Percentiles rank a stretch among this genome's conserved stretches.
Evolutionary conservation across 2,329 filamentous ascomycete genomes (phyloP).

Genomic region (Proliferodiscus dingleyae): DNA sequence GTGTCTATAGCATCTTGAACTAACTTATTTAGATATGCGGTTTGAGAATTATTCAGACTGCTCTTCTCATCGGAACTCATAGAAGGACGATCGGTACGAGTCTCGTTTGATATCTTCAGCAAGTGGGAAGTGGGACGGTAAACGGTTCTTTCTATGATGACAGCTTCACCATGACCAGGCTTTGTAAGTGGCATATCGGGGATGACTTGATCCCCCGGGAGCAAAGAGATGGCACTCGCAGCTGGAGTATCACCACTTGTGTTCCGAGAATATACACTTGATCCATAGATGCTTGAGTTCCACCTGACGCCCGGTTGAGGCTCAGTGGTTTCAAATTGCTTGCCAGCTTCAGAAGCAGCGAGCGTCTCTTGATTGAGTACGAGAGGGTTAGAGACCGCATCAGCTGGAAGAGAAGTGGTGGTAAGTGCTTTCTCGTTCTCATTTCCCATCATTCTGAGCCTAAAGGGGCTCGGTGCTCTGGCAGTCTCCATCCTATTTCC

Average conservation of each 20-base stretch:
- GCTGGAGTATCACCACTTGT: constrained; percentile 27
- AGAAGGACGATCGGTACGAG: too few relatives aligned
- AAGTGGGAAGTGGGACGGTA: constrained; percentile 27
- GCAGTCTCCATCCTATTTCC: constrained; percentile 49
- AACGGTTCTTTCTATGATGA: constrained; percentile 31
- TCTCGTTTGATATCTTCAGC: too few relatives aligned
- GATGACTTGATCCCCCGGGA: constrained; percentile 9
- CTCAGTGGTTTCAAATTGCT: too few relatives aligned
- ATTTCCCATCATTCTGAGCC: constrained; percentile 39
- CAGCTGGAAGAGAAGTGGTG: not conserved
- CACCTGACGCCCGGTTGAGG: too few relatives aligned
- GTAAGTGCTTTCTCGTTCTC: constrained; percentile 11
- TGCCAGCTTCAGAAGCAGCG: not conserved
- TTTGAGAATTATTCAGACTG: too few relatives aligned
- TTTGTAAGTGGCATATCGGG: constrained; percentile 6
- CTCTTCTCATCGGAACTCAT: too few relatives aligned
- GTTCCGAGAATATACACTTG: constrained; percentile 31
- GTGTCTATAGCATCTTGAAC: too few relatives aligned
- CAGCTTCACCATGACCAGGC: constrained; percentile 30
- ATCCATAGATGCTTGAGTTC: constrained; percentile 23
- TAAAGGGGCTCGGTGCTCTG: constrained; percentile 51
- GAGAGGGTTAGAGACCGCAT: constrained; percentile 9
- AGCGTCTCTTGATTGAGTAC: constrained; percentile 6
- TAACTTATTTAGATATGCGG: too few relatives aligned
- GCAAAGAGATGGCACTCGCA: constrained; percentile 17